Base-by-base conservation (phyloP, 805 yeast species). In the Metschnikowia lachancei region DNA sequence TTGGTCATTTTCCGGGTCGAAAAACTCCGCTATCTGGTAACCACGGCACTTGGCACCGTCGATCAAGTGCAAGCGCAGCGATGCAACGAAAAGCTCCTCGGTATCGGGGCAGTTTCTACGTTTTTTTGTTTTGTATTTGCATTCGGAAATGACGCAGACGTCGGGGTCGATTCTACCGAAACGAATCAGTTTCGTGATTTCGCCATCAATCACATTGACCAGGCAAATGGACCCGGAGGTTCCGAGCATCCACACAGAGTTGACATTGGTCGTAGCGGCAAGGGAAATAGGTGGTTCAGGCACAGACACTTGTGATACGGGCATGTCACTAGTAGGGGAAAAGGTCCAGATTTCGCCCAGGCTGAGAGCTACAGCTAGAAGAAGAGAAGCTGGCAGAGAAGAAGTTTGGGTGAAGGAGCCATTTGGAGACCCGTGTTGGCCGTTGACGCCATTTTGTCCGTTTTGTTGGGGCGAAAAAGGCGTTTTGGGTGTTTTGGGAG, bases 261-360 rank as follows among this genome's bases (percentile, higher is more conserved):
- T 46, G 4, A 47, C 46, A 7, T 37, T 44, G 32, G 38, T 24
- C 3, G 63, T 49, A 3, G 50, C 32, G 9, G 61, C 46, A 39
- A 63, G 39, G 13, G 55, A 46, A 16, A 47, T 54, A 9, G 54
- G 45, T 1, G 62, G 56, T 7, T 58, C 58, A 19, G 65, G 55
- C 28, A 65, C 54, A 30, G 56, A 53, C 30, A 60, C 14, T 24
- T 74, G 69, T 49, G 72, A 70, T 16, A 68, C 58, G 14, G 69
- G 55, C 19, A 64, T 72, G 46, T 69, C 72, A 19, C 66, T 63
- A 31, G 60, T 54, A 2, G 82, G 81, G 2, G 80, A 70, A 43
- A 71, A 70, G 8, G 76, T 59, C 41, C 71, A 56, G 24, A 78
- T 62, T 41, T 69, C 75, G 8, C 76, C 75, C 29, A 55, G 56